Conservation (phyloP, 352 stramenopile genomes). For the Phytopythium sindhum region DNA sequence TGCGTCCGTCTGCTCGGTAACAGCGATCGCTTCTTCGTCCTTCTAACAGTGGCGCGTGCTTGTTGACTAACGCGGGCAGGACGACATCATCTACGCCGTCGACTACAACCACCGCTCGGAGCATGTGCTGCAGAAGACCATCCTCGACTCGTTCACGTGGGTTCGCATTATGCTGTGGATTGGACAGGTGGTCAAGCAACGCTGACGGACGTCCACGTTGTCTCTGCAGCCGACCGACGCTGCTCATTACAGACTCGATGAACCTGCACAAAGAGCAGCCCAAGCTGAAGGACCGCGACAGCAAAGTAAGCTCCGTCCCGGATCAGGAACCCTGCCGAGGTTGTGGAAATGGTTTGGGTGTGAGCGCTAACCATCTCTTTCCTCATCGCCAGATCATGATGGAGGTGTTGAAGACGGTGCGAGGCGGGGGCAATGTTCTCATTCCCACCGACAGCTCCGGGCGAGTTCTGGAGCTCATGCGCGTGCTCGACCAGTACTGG, state of each 20-base stretch:
- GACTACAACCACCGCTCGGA: slow-evolving; percentile 95
- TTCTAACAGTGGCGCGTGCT: not conserved
- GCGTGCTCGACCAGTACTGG: slow-evolving; percentile 95
- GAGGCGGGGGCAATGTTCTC: slow-evolving; percentile 93
- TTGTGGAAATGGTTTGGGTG: not conserved
- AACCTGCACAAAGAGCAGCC: slow-evolving; percentile 81
- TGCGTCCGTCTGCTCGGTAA: slow-evolving; percentile 11
- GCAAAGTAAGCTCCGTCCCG: slow-evolving; percentile 39
- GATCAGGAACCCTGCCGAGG: not conserved
- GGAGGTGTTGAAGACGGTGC: slow-evolving; percentile 90
- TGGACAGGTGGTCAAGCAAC: not conserved
- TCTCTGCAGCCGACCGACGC: slow-evolving; percentile 56
- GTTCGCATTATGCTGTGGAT: slow-evolving; percentile 2
- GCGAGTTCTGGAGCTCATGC: slow-evolving; percentile 94
- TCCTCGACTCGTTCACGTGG: slow-evolving; percentile 91
- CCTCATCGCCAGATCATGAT: slow-evolving; percentile 77
- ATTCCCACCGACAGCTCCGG: slow-evolving; percentile 94
- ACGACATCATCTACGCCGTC: slow-evolving; percentile 92
- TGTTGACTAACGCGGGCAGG: slow-evolving; percentile 23
- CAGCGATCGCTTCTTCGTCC: too few relatives aligned
- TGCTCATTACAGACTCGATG: slow-evolving; percentile 90
- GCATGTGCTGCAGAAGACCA: slow-evolving; percentile 92
- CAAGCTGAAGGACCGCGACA: slow-evolving; percentile 86
- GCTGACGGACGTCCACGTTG: not conserved
- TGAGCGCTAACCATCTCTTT: not conserved